A percentile compares a stretch with the other conserved stretches of the same genome.
These are phyloP conservation scores for Metschnikowia lochheadii DNA, from an alignment of 805 yeast genomes.

Conservation along the genomic window DNA sequence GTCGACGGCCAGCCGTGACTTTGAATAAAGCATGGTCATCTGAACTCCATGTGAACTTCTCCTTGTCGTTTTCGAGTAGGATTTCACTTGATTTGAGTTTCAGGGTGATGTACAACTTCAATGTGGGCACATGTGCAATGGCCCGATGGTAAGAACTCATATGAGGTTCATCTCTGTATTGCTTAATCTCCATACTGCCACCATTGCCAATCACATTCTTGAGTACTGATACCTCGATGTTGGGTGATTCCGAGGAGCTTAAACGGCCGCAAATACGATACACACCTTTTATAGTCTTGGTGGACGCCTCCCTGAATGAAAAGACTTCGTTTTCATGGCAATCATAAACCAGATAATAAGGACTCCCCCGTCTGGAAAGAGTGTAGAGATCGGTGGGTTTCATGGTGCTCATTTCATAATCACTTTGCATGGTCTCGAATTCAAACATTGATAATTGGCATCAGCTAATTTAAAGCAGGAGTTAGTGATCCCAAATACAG, in stretches of 20 bases:
- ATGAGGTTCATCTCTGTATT: not conserved
- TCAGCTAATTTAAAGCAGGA: not conserved
- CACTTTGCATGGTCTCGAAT: not conserved
- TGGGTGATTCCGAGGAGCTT: not conserved
- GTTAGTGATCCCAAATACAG: not conserved
- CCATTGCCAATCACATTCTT: constrained; percentile 19
- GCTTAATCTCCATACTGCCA: constrained; percentile 14
- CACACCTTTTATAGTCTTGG: not conserved
- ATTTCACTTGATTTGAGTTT: constrained; percentile 11
- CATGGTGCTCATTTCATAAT: not conserved
- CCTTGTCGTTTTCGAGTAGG: constrained; percentile 5
- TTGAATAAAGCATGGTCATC: constrained; percentile 6
- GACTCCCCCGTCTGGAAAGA: not conserved
- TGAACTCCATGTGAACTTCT: constrained; percentile 9
- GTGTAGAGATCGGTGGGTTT: not conserved
- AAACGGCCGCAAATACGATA: not conserved
- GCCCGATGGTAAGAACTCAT: constrained; percentile 2
- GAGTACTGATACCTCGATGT: not conserved
- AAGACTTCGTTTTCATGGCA: not conserved
- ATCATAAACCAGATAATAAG: not conserved
- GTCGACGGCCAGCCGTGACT: constrained; percentile 1
- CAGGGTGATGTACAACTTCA: constrained; percentile 4
- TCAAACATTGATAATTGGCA: not conserved
- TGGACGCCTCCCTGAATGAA: not conserved
- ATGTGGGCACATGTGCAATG: not conserved